Conservation (phyloP, 2,329 filamentous ascomycete genomes). For the Pseudogymnoascus sp. region DNA sequence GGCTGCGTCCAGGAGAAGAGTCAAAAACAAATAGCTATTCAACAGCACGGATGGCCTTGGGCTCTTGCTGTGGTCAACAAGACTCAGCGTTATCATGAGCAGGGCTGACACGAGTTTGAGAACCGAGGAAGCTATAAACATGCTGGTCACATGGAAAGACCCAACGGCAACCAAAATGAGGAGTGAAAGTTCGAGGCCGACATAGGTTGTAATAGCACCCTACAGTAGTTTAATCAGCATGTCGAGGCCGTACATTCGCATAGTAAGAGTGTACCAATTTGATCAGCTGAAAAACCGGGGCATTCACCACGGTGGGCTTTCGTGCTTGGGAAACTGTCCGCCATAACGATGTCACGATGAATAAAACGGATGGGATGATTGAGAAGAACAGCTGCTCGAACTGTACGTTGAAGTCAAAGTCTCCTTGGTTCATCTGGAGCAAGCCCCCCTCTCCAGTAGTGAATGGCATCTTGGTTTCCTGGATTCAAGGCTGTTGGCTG, state of each 20-base stretch:
- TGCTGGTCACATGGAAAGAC: slow-evolving; percentile 16
- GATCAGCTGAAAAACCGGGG: slow-evolving; percentile 23
- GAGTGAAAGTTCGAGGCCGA: slow-evolving; percentile 23
- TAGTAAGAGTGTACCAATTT: slow-evolving; percentile 23
- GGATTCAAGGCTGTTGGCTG: neutral
- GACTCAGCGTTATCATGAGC: slow-evolving; percentile 15
- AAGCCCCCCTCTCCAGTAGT: slow-evolving; percentile 18
- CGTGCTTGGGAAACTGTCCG: slow-evolving; percentile 23
- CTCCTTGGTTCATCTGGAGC: slow-evolving; percentile 26
- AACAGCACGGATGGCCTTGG: slow-evolving; percentile 38
- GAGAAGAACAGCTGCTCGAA: slow-evolving; percentile 31
- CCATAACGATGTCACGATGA: slow-evolving; percentile 27
- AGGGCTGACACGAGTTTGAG: slow-evolving; percentile 24
- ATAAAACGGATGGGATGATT: slow-evolving; percentile 25
- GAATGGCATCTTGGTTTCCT: slow-evolving; percentile 17
- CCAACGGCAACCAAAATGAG: slow-evolving; percentile 20
- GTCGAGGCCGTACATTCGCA: neutral
- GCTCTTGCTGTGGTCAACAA: slow-evolving; percentile 29
- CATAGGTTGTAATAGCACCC: slow-evolving; percentile 20
- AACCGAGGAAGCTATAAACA: slow-evolving; percentile 27
- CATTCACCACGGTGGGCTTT: slow-evolving; percentile 29
- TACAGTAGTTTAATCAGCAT: slow-evolving; percentile 13
- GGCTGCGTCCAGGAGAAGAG: slow-evolving; percentile 37
- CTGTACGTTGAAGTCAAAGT: slow-evolving; percentile 27
- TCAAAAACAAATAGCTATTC: slow-evolving; percentile 35